phyloP scores from a whole-genome alignment of 2,329 filamentous ascomycete genomes.

The Anisogramma anomala region DNA sequence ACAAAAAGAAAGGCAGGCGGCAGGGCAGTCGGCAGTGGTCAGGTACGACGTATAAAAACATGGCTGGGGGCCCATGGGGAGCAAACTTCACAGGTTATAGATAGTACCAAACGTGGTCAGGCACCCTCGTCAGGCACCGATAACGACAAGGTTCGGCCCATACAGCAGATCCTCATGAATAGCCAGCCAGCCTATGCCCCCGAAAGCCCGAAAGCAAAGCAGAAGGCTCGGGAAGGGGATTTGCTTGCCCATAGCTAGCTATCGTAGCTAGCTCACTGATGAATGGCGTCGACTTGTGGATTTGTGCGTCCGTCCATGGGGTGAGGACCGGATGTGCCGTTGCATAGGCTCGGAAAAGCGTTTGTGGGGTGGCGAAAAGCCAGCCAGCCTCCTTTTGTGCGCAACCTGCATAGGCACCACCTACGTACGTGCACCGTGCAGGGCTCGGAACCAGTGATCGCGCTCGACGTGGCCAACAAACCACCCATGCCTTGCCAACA shows the following conservation, averaged over 20 bases:
- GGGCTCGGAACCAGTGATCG: no score
- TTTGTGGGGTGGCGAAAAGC: neutral
- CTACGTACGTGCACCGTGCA: neutral
- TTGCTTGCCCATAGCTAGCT: no score
- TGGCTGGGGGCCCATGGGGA: neutral
- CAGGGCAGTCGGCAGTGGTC: conserved; percentile 11
- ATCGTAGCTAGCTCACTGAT: no score
- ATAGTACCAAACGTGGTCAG: conserved; percentile 7
- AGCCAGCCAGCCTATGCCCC: no score
- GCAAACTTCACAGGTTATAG: neutral
- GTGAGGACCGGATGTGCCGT: no score
- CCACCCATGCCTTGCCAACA: no score
- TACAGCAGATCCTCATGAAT: neutral
- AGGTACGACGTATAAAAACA: conserved; percentile 6
- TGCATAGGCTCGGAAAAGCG: neutral
- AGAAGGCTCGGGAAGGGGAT: no score
- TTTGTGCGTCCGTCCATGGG: no score
- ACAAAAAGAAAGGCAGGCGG: neutral
- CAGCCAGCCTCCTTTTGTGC: neutral
- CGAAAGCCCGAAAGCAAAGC: no score
- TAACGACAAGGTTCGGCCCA: neutral
- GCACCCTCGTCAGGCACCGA: neutral
- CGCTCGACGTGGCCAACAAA: no score
- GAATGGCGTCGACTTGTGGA: neutral
- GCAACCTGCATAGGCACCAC: no score